Evolutionary conservation across 805 yeast species (phyloP).

Genomic region (Alloascoidea hylecoeti): DNA sequence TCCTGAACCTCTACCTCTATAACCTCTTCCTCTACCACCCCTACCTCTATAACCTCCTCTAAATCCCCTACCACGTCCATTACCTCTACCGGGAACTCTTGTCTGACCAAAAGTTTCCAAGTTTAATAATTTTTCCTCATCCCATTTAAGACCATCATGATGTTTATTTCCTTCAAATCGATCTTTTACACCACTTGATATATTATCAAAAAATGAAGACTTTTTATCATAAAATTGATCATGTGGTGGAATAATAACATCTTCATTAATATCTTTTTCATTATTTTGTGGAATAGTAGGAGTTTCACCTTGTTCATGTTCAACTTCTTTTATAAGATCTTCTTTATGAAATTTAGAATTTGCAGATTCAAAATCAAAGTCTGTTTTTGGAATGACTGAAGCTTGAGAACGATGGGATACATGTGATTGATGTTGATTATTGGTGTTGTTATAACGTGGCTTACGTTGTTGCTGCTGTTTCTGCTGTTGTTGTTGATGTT

Average conservation of each 20-base stretch:
- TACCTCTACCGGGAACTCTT: slow-evolving; percentile 26
- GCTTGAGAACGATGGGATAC: slow-evolving; percentile 7
- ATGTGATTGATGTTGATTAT: slow-evolving; percentile 4
- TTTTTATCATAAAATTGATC: slow-evolving; percentile 52
- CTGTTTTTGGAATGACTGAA: slow-evolving; percentile 33
- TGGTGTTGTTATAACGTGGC: no score
- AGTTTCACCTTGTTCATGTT: slow-evolving; percentile 6
- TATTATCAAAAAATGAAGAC: slow-evolving; percentile 79
- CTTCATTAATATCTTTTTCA: slow-evolving; percentile 7
- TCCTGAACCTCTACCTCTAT: slow-evolving; percentile 20
- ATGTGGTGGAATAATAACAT: slow-evolving; percentile 9
- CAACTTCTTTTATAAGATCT: slow-evolving; percentile 5
- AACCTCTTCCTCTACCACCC: slow-evolving; percentile 20
- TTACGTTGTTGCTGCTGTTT: slow-evolving; percentile 11
- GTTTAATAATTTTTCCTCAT: slow-evolving; percentile 59
- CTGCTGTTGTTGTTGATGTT: slow-evolving; percentile 6
- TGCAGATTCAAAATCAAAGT: slow-evolving; percentile 62
- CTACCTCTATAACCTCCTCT: slow-evolving; percentile 37
- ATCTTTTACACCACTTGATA: slow-evolving; percentile 44
- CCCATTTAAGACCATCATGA: slow-evolving; percentile 39
- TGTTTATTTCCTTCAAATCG: slow-evolving; percentile 24
- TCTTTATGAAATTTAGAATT: slow-evolving; percentile 50
- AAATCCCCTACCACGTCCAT: slow-evolving; percentile 34
- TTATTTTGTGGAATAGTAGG: no score
- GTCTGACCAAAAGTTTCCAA: slow-evolving; percentile 77